phyloP scores from a whole-genome alignment of 1,139 yeast genomes.

The Debaryomyces udenii region DNA sequence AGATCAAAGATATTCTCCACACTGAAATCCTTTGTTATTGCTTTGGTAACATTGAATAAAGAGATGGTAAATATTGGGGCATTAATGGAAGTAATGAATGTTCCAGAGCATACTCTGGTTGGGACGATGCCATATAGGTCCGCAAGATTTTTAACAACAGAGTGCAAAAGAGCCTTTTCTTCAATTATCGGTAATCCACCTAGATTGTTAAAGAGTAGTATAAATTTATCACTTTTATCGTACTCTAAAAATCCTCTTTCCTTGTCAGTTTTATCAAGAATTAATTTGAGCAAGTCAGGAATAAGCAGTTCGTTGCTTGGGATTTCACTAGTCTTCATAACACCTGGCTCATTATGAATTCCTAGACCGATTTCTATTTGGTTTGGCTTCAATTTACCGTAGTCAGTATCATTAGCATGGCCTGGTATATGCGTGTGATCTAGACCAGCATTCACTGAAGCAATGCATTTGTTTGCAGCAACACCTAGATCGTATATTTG shows the following conservation, averaged over 20 bases:
- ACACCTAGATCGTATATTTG: conserved; percentile 40
- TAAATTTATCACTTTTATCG: conserved; percentile 37
- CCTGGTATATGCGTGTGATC: conserved; percentile 58
- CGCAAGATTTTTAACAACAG: conserved; percentile 29
- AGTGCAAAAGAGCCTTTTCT: conserved; percentile 28
- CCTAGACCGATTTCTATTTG: conserved; percentile 56
- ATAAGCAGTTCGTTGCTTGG: conserved; percentile 48
- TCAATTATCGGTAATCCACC: conserved; percentile 57
- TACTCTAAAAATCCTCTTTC: conserved; percentile 48
- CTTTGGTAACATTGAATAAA: conserved; percentile 45
- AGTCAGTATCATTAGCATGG: conserved; percentile 30
- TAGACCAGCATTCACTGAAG: conserved; percentile 54
- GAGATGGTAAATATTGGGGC: conserved; percentile 56
- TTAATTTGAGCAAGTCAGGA: conserved; percentile 34
- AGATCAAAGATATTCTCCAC: conserved; percentile 38
- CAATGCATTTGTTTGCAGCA: conserved; percentile 38
- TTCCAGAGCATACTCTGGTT: conserved; percentile 46
- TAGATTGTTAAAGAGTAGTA: conserved; percentile 50
- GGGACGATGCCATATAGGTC: conserved; percentile 40
- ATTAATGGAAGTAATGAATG: conserved; percentile 53
- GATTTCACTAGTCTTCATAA: conserved; percentile 36
- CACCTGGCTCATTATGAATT: conserved; percentile 59
- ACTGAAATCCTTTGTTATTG: conserved; percentile 29
- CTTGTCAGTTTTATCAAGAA: conserved; percentile 42
- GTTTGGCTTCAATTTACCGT: conserved; percentile 35